These are phyloP conservation scores for Diaporthe velutina DNA, from an alignment of 2,329 filamentous ascomycete species.

Conservation along the genomic window DNA sequence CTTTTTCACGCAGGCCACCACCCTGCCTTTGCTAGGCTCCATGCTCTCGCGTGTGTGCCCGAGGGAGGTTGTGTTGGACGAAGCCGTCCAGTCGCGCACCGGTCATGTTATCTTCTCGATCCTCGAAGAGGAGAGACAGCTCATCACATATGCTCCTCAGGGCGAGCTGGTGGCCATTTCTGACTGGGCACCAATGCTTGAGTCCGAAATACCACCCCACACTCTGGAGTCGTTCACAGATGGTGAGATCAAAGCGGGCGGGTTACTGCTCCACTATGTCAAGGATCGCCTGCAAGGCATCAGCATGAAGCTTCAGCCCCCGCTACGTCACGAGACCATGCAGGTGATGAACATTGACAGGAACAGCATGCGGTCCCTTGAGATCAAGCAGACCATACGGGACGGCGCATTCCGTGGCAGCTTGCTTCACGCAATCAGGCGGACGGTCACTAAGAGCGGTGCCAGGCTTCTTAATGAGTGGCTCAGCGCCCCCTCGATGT, in stretches of 20 bases:
- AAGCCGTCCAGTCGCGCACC: constrained; percentile 68
- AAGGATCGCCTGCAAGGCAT: constrained; percentile 81
- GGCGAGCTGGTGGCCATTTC: constrained; percentile 62
- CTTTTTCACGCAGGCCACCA: constrained; percentile 87
- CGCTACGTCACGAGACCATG: constrained; percentile 78
- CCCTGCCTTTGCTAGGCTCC: constrained; percentile 79
- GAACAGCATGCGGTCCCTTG: constrained; percentile 88
- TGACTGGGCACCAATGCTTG: constrained; percentile 83
- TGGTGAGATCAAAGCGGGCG: constrained; percentile 82
- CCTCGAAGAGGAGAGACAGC: constrained; percentile 80
- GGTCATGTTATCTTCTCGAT: constrained; percentile 74
- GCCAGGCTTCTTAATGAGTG: constrained; percentile 86
- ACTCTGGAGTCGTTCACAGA: constrained; percentile 69
- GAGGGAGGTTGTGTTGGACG: constrained; percentile 85
- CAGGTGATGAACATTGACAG: constrained; percentile 93
- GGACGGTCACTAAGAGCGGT: constrained; percentile 92
- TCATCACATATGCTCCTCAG: constrained; percentile 78
- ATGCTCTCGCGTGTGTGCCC: constrained; percentile 86
- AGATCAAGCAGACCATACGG: constrained; percentile 87
- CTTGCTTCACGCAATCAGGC: constrained; percentile 87
- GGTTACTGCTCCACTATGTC: constrained; percentile 87
- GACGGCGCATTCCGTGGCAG: constrained; percentile 86
- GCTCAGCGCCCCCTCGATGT: constrained; percentile 92
- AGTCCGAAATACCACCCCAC: constrained; percentile 73
- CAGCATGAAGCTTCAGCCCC: constrained; percentile 86